Percentiles rank a stretch among this genome's conserved stretches.
These are phyloP conservation scores for Scytalidium sp. DNA, from an alignment of 2,329 filamentous ascomycete species.

Conservation along the genomic window DNA sequence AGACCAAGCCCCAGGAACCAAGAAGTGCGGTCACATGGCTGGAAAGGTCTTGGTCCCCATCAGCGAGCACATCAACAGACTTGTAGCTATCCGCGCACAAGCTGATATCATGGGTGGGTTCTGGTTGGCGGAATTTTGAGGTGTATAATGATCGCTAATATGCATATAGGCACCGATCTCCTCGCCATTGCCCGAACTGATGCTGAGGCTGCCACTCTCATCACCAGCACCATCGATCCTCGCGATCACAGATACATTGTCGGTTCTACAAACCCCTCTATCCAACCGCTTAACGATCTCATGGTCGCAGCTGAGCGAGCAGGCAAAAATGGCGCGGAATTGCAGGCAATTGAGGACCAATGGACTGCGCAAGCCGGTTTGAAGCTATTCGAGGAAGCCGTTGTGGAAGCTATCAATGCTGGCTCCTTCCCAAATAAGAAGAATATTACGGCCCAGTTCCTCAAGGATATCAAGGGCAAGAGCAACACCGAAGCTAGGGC, in stretches of 20 bases:
- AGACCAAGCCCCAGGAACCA: slow-evolving; percentile 95
- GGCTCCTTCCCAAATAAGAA: slow-evolving; percentile 67
- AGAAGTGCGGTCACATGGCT: slow-evolving; percentile 99
- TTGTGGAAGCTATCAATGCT: slow-evolving; percentile 75
- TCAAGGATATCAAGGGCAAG: slow-evolving; percentile 71
- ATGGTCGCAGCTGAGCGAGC: slow-evolving; percentile 82
- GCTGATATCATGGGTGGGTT: slow-evolving; percentile 90
- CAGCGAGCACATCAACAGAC: slow-evolving; percentile 94
- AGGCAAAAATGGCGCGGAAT: slow-evolving; percentile 75
- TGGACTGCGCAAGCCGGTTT: slow-evolving; percentile 80
- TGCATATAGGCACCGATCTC: slow-evolving; percentile 66
- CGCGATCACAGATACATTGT: slow-evolving; percentile 94
- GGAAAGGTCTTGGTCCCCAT: slow-evolving; percentile 97
- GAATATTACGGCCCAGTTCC: slow-evolving; percentile 64
- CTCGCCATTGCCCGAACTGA: slow-evolving; percentile 92
- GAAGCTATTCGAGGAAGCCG: slow-evolving; percentile 87
- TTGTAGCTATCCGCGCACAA: slow-evolving; percentile 95
- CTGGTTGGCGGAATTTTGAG: neutral
- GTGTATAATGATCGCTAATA: neutral
- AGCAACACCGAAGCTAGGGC: slow-evolving; percentile 78
- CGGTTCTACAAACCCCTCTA: slow-evolving; percentile 79
- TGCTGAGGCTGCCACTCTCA: slow-evolving; percentile 94
- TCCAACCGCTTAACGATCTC: slow-evolving; percentile 84
- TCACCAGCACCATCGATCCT: slow-evolving; percentile 93
- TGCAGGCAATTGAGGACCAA: slow-evolving; percentile 88